phyloP scores from a whole-genome alignment of 495 filamentous ascomycete genomes.

The Aspergillus haitiensis region DNA sequence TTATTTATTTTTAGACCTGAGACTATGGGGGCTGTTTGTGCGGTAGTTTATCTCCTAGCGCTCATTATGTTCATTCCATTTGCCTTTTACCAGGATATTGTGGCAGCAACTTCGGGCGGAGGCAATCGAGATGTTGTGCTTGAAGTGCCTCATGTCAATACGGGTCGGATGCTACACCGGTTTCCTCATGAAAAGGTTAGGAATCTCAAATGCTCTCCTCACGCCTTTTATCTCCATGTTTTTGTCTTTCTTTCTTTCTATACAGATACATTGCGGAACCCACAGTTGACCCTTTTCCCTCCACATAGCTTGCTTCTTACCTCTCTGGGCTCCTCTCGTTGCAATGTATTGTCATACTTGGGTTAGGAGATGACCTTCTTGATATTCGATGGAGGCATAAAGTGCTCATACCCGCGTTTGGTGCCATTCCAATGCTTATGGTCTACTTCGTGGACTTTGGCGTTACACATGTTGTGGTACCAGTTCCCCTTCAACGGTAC shows the following conservation, averaged over 20 bases:
- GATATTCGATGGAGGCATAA: slow-evolving; percentile 99
- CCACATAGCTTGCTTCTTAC: slow-evolving; percentile 80
- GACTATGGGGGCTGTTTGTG: slow-evolving; percentile 95
- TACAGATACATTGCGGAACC: neutral
- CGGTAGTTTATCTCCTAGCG: slow-evolving; percentile 82
- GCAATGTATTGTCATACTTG: slow-evolving; percentile 84
- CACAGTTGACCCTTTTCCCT: slow-evolving; percentile 5
- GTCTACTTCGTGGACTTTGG: slow-evolving; percentile 99
- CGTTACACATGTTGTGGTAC: slow-evolving; percentile 91
- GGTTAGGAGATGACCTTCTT: slow-evolving; percentile 93
- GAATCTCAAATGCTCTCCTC: neutral
- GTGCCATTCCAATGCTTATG: slow-evolving; percentile 88
- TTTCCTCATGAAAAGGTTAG: slow-evolving; percentile 92
- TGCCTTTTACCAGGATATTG: slow-evolving; percentile 96
- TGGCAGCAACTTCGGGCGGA: slow-evolving; percentile 90
- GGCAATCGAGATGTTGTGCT: slow-evolving; percentile 85
- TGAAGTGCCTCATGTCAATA: slow-evolving; percentile 63
- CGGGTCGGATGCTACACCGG: slow-evolving; percentile 76
- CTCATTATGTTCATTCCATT: slow-evolving; percentile 94
- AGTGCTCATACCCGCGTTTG: slow-evolving; percentile 92
- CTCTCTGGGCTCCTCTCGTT: slow-evolving; percentile 90
- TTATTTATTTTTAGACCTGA: slow-evolving; percentile 62
- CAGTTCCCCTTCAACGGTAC: slow-evolving; percentile 77
- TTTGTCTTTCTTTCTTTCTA: neutral
- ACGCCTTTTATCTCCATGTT: neutral